phyloP scores from a whole-genome alignment of 148 eudicot genomes.

The Vaccinium vitisidaea region DNA sequence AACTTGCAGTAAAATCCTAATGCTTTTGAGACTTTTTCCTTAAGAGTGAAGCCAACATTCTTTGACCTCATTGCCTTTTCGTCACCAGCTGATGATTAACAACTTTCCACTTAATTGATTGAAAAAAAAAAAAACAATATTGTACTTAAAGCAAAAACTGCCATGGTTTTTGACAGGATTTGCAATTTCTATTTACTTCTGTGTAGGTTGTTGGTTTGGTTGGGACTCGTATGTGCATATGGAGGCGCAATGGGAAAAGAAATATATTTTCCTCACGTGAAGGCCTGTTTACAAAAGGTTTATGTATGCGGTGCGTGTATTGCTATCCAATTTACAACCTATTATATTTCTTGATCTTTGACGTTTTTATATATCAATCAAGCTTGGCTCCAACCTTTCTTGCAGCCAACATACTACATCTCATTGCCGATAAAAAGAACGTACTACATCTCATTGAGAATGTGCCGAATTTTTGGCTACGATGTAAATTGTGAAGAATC shows the following conservation, averaged over 20 bases:
- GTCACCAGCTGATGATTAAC: not conserved
- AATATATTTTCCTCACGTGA: slow-evolving; percentile 64
- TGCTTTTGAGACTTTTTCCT: not conserved
- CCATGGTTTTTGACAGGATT: not conserved
- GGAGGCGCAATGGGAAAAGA: slow-evolving; percentile 63
- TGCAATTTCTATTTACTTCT: slow-evolving; percentile 6
- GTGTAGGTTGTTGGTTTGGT: slow-evolving; percentile 77
- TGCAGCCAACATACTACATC: not conserved
- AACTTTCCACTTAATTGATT: not conserved
- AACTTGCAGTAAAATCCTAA: not conserved
- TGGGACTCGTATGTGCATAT: slow-evolving; percentile 75
- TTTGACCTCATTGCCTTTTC: not conserved
- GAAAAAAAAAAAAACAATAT: no score
- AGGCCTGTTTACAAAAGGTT: slow-evolving; percentile 61
- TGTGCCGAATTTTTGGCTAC: not conserved
- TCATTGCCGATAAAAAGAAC: not conserved
- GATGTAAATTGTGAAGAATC: not conserved
- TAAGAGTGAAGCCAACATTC: not conserved
- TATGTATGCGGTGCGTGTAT: slow-evolving; percentile 68
- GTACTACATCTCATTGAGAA: not conserved
- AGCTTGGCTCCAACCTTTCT: not conserved
- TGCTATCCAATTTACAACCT: slow-evolving; percentile 2
- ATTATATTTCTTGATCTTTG: not conserved
- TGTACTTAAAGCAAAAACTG: not conserved
- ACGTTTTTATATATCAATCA: not conserved